Evolutionary conservation across 495 filamentous ascomycete species (phyloP).

Genomic region (Schizothecium vesticola): DNA sequence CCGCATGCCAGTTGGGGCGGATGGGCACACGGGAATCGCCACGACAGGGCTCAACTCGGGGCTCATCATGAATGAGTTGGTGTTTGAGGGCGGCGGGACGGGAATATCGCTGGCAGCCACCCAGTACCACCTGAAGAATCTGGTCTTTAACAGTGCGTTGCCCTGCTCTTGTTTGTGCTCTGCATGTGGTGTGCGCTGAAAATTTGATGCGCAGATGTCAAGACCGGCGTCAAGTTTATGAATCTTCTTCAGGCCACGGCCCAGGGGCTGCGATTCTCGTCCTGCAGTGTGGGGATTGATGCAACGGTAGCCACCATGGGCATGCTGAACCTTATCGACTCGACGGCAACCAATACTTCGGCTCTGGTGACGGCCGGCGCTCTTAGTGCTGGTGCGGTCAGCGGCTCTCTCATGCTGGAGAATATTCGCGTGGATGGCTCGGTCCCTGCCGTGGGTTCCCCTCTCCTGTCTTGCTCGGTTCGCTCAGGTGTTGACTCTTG

Average conservation of each 20-base stretch:
- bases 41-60: conserved; percentile 32
- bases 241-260: conserved; percentile 37
- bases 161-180: neutral
- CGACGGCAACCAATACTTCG: conserved; percentile 30
- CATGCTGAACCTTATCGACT: conserved; percentile 41
- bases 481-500: neutral
- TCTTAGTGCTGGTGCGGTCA: conserved; percentile 28
- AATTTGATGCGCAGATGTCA: conserved; percentile 8
- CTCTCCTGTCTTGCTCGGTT: too few relatives aligned
- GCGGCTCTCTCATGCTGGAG: conserved; percentile 50
- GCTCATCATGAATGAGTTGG: conserved; percentile 46
- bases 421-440: conserved; percentile 31
- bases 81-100: conserved; percentile 44
- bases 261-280: conserved; percentile 39
- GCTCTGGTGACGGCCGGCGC: conserved; percentile 29
- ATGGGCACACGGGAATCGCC: conserved; percentile 37
- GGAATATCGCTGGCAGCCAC: conserved; percentile 46
- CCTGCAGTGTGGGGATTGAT: conserved; percentile 51
- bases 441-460: conserved; percentile 14
- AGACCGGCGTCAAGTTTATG: conserved; percentile 37
- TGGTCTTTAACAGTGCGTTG: conserved; percentile 33
- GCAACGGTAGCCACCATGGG: conserved; percentile 49
- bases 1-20: conserved; percentile 47
- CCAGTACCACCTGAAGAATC: conserved; percentile 48
- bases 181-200: neutral